These are phyloP conservation scores for Collybia nuda DNA, from an alignment of 768 basidiomycete genomes.

Conservation along the genomic window DNA sequence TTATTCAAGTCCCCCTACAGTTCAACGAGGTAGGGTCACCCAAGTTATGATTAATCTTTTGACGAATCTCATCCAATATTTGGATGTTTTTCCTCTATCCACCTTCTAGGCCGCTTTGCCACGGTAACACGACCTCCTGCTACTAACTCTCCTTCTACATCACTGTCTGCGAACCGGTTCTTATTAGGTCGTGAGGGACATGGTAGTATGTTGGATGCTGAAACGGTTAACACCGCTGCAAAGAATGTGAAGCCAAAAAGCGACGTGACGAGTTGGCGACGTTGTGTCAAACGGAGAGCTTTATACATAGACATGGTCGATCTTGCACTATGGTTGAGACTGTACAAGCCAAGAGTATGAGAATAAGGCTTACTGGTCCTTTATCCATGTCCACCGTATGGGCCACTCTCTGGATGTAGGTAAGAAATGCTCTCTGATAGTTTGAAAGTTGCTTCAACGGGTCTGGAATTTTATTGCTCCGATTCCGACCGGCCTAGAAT, in stretches of 20 bases:
- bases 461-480: slow-evolving; percentile 15
- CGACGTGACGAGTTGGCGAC: slow-evolving; percentile 72
- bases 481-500: slow-evolving; percentile 28
- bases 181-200: slow-evolving; percentile 71
- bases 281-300: slow-evolving; percentile 61
- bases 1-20: not conserved
- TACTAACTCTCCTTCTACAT: slow-evolving; percentile 22
- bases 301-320: slow-evolving; percentile 57
- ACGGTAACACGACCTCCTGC: slow-evolving; percentile 45
- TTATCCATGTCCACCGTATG: slow-evolving; percentile 24
- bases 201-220: slow-evolving; percentile 75
- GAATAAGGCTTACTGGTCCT: slow-evolving; percentile 13
- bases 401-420: not conserved
- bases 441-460: not conserved
- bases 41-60: not conserved
- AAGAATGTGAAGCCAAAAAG: slow-evolving; percentile 82
- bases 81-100: slow-evolving; percentile 76
- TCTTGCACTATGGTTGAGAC: slow-evolving; percentile 9
- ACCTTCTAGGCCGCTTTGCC: slow-evolving; percentile 63
- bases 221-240: slow-evolving; percentile 77
- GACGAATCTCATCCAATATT: slow-evolving; percentile 21
- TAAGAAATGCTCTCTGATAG: too few relatives aligned
- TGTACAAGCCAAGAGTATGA: not conserved
- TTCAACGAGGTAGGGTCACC: not conserved
- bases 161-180: slow-evolving; percentile 58